A percentile compares a stretch with the other conserved stretches of the same genome.
Evolutionary conservation across 169 alveolate genomes (phyloP).

Genomic region (Theileria equi): DNA sequence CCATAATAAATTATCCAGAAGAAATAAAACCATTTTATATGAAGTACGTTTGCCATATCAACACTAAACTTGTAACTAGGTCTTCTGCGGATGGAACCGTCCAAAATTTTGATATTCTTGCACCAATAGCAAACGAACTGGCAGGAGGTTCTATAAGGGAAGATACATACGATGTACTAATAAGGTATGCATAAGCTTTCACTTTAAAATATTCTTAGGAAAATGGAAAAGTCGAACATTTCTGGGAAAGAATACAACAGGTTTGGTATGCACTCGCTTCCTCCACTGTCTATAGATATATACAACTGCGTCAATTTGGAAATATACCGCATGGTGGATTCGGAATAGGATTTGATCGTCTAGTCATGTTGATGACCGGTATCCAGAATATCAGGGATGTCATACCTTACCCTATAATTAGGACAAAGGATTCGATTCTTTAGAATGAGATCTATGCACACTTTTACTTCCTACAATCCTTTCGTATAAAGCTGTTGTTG

Average conservation of each 20-base stretch:
- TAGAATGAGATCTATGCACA: too few species aligned
- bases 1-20: conserved; percentile 84
- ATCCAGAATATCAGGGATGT: conserved; percentile 97
- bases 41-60: conserved; percentile 73
- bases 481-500: too few species aligned
- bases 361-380: conserved; percentile 94
- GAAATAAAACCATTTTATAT: conserved; percentile 91
- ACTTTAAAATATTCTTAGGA: conserved; percentile 7
- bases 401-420: conserved; percentile 96
- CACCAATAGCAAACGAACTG: conserved; percentile 94
- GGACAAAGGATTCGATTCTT: too few species aligned
- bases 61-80: not conserved
- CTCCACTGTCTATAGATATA: conserved; percentile 64
- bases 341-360: conserved; percentile 97
- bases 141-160: conserved; percentile 96
- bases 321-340: conserved; percentile 98
- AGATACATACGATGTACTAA: conserved; percentile 78
- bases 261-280: not conserved
- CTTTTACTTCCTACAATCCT: too few species aligned
- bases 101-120: conserved; percentile 94
- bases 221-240: conserved; percentile 82
- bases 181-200: conserved; percentile 16
- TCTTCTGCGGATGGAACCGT: conserved; percentile 87
- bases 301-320: conserved; percentile 92
- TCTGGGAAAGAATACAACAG: conserved; percentile 74